A percentile compares a stretch with the other conserved stretches of the same genome.
These are phyloP conservation scores for Pseudocercospora eumusae DNA, from an alignment of 2,329 filamentous ascomycete genomes.

Conservation along the genomic window DNA sequence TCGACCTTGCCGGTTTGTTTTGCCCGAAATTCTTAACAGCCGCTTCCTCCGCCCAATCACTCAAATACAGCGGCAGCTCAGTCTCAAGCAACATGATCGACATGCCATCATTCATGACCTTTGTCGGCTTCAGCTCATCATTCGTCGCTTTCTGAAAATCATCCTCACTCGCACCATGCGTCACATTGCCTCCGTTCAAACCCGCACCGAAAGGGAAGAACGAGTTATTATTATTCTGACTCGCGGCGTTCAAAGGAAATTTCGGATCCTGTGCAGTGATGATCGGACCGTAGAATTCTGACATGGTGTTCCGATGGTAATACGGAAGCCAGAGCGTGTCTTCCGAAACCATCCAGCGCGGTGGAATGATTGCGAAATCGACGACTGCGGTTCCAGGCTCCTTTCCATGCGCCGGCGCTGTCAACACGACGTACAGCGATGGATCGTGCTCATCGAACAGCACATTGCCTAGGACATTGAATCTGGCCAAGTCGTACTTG, in stretches of 20 bases:
- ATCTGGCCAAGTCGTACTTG: constrained; percentile 59
- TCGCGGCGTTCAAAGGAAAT: constrained; percentile 28
- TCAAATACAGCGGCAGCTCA: constrained; percentile 20
- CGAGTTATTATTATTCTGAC: constrained; percentile 2
- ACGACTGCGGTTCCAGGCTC: constrained; percentile 57
- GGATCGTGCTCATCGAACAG: constrained; percentile 66
- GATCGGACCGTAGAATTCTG: constrained; percentile 63
- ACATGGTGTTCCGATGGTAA: constrained; percentile 68
- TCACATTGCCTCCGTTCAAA: constrained; percentile 18
- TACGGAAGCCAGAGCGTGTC: constrained; percentile 71
- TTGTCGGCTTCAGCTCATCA: constrained; percentile 20
- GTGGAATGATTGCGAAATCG: constrained; percentile 59
- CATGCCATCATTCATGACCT: constrained; percentile 19
- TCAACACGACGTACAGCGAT: constrained; percentile 64
- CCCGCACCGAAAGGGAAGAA: constrained; percentile 24
- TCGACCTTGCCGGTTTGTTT: constrained; percentile 2
- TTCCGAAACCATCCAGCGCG: constrained; percentile 59
- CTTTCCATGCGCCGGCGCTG: constrained; percentile 55
- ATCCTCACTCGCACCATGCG: constrained; percentile 22
- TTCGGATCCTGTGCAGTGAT: constrained; percentile 58
- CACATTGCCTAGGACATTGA: constrained; percentile 57
- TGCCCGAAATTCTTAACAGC: constrained; percentile 13
- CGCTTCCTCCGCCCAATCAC: constrained; percentile 21
- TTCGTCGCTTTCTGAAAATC: constrained; percentile 19
- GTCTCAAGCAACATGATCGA: constrained; percentile 24